These are phyloP conservation scores for Talaromyces thailandensis DNA, from an alignment of 495 filamentous ascomycete genomes.

Conservation along the genomic window DNA sequence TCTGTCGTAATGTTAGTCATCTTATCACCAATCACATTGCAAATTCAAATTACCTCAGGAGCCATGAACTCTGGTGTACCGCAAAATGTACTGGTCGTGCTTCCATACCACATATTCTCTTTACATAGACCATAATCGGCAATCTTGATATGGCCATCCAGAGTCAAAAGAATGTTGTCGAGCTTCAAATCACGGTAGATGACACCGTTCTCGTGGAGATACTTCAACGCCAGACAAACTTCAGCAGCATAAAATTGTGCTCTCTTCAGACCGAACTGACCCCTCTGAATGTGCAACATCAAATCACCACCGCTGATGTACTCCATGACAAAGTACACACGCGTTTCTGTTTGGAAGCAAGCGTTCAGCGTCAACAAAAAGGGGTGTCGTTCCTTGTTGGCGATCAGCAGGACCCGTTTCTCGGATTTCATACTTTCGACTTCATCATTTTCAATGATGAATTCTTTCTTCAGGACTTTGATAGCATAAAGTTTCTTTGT, in stretches of 20 bases:
- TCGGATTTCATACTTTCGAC: constrained; percentile 98
- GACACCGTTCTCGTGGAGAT: constrained; percentile 98
- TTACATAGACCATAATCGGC: constrained; percentile 98
- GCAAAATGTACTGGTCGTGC: constrained; percentile 95
- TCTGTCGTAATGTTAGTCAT: constrained; percentile 42
- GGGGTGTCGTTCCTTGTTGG: constrained; percentile 95
- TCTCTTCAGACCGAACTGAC: constrained; percentile 89
- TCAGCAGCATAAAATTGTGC: constrained; percentile 99
- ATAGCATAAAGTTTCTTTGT: constrained; percentile 92
- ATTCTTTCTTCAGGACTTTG: constrained; percentile 99
- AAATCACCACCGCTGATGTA: constrained; percentile 98
- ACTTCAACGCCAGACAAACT: constrained; percentile 94
- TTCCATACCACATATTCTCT: constrained; percentile 99
- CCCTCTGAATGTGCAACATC: constrained; percentile 97
- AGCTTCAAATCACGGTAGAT: constrained; percentile 99
- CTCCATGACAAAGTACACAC: constrained; percentile 99
- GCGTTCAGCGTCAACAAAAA: constrained; percentile 94
- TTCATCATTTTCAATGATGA: constrained; percentile 99
- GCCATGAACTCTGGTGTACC: constrained; percentile 99
- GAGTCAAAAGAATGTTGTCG: constrained; percentile 92
- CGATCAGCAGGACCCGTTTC: constrained; percentile 93
- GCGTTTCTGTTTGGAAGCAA: constrained; percentile 98
- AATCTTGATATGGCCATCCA: constrained; percentile 98
- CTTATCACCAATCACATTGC: constrained; percentile 6
- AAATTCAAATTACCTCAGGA: constrained; percentile 62